phyloP scores from a whole-genome alignment of 306 rosid genomes.

The Prunus davidiana region DNA sequence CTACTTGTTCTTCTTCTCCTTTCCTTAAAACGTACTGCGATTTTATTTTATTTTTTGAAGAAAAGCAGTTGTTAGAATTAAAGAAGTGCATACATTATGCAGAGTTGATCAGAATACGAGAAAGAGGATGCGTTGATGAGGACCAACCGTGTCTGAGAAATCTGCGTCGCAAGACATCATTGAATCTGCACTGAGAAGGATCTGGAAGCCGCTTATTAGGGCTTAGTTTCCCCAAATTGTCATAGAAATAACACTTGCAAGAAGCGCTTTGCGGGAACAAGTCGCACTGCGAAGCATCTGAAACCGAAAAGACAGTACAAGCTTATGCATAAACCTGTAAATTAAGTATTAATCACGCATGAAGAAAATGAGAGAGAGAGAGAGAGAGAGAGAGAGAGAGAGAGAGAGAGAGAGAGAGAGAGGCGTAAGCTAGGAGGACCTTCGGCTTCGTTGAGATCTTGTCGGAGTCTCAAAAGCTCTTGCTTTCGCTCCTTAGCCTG shows the following conservation, averaged over 20 bases:
- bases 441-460: constrained; percentile 73
- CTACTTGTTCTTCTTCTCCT: constrained; percentile 48
- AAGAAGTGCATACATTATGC: not conserved
- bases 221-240: constrained; percentile 51
- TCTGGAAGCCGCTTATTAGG: constrained; percentile 32
- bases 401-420: not conserved
- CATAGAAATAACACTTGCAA: constrained; percentile 91
- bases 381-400: not conserved
- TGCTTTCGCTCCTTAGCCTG: constrained; percentile 92
- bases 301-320: constrained; percentile 11
- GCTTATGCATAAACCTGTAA: not conserved
- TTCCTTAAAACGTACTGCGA: constrained; percentile 65
- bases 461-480: constrained; percentile 67
- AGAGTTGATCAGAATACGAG: not conserved
- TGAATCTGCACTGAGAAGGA: constrained; percentile 53
- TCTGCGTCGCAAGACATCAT: constrained; percentile 80
- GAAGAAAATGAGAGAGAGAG: not conserved
- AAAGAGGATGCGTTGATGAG: not conserved
- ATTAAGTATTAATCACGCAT: not conserved
- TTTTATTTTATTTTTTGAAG: not conserved
- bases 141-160: constrained; percentile 80
- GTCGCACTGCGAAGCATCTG: constrained; percentile 69
- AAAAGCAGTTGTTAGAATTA: not conserved
- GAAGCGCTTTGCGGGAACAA: constrained; percentile 65
- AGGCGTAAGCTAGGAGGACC: constrained; percentile 31